Base-by-base conservation (phyloP, 176 grass and related monocot genomes). In the Avena atlantica region DNA sequence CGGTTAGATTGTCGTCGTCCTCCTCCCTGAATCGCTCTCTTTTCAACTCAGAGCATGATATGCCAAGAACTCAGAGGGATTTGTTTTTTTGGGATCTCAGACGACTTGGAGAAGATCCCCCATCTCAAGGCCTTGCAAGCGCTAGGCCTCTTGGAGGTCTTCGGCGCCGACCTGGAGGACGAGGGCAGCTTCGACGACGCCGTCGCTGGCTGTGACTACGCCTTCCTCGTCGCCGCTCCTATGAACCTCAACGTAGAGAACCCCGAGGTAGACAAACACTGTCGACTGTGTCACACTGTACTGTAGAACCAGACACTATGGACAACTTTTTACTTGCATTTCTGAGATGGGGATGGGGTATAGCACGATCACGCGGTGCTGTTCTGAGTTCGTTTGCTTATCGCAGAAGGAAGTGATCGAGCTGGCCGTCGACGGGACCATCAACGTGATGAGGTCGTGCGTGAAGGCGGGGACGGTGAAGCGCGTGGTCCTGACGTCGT, bases 221-320 rank as follows among this genome's bases (percentile, higher is more conserved):
- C 84, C 42, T 98, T 98, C 86, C 87, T 93, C 29, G 72, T 95
- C 4, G 95, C 93, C 9, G 93, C 95, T 58, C 95, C 95, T 4
- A 84, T 93, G 84, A 92, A 92, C 31, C 0, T 90, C 13, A 3
- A 16, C 0, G 13, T 88, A 9, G 15, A 88, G 50, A 68, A 95
- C 16, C 93, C 91, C 3, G 87, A 95, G 89, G 95, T 97, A 12
- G 44, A 65, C 11, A 4, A 53, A 53, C 12, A 57, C 21, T 48
- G 31, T 63, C 60, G 55, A 17, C 56, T 21, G 8, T 60, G 3
- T 34, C 31, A 13, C 17, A 47, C 20, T 47, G 19, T 23, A 21
- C 20, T 12, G 19, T 45, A 19, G 19, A 44, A 1, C 34, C 13
- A 16, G 2, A 4, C 71, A 3, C 6, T 15, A 51, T 15, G 2